Base-by-base conservation (phyloP, 2,329 filamentous ascomycete genomes). In the Ascochyta clinopodiicola region DNA sequence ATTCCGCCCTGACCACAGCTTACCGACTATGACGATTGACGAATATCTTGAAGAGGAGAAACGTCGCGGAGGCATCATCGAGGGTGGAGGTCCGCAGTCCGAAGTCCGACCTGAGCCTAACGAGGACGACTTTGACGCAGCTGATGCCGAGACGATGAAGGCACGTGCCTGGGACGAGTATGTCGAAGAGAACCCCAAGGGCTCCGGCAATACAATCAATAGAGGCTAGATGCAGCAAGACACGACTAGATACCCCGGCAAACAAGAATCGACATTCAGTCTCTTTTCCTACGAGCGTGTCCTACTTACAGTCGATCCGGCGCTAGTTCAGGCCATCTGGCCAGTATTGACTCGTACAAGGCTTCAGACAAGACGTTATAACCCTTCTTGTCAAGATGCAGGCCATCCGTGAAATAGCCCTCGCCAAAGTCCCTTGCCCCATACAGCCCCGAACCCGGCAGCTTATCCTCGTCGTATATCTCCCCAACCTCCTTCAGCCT, bases 21-120 rank as follows among this genome's bases (percentile, higher is more conserved):
- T 99, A 55, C 95, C 95, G 0, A 98, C 95, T 3, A 98, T 99
- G 95, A 91, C 87, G 1, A 97, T 99, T 59, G 95, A 99, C 66
- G 95, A 99, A 78, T 99, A 98, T 71, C 81, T 99, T 15, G 95
- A 96, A 47, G 94, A 98, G 76, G 95, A 98, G 79, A 84, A 85
- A 70, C 84, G 85, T 63, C 82, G 90, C 59, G 95, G 95, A 15
- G 91, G 91, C 19, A 93, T 99, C 55, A 91, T 98, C 51, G 90
- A 97, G 71, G 95, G 93, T 32, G 92, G 92, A 27, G 93, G 93
- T 17, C 90, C 90, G 67, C 86, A 88, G 62, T 90, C 87, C 64
- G 86, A 84, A 15, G 79, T 86, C 24, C 81, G 82, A 60, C 85
- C 87, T 1, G 88, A 92, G 73, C 84, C 90, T 6, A 90, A 99